Base-by-base conservation (phyloP, 1,284 basidiomycete genomes). In the Mixia osmundae region DNA sequence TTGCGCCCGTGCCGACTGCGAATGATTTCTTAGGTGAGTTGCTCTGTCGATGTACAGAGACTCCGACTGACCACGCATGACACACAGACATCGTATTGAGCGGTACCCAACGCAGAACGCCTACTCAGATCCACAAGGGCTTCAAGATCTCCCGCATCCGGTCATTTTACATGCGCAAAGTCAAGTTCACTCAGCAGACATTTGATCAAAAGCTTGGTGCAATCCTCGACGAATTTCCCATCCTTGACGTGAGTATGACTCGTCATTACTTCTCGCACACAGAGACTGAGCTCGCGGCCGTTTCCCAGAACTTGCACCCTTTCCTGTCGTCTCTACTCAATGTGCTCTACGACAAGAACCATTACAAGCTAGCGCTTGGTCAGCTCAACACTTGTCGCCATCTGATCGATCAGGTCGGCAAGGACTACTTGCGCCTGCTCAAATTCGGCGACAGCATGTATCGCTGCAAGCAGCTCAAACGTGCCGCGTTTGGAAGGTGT, bases 161-260 rank as follows among this genome's bases (percentile, higher is more conserved):
- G 16, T 46, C 51, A 49, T 78, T 94, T 57, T 94, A 97, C 61
- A 94, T 95, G 89, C 73, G 87, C 57, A 97, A 95, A 14, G 44
- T 97, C 61, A 97, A 94, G 62, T 97, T 95, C 59, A 91, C 87
- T 1, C 87, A 95, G 58, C 85, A 95, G 56, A 69, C 79, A 11
- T 95, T 97, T 50, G 85, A 89, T 48, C 89, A 97, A 61, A 94
- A 95, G 58, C 69, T 99, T 24, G 74, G 76, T 40, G 76, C 74
- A 24, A 99, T 99, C 53, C 62, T 99, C 48, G 69, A 70, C 31
- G 89, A 97, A 56, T 99, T 99, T 59, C 89, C 89, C 14, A 74
- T 95, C 57, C 74, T 97, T 40, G 87, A 97, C 59, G 82, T 85
- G 51, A 49, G 58, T 52, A 14, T 48, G 69, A 62, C 29, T 14